These are phyloP conservation scores for Bremia lactucae DNA, from an alignment of 352 stramenopile species.

Conservation along the genomic window DNA sequence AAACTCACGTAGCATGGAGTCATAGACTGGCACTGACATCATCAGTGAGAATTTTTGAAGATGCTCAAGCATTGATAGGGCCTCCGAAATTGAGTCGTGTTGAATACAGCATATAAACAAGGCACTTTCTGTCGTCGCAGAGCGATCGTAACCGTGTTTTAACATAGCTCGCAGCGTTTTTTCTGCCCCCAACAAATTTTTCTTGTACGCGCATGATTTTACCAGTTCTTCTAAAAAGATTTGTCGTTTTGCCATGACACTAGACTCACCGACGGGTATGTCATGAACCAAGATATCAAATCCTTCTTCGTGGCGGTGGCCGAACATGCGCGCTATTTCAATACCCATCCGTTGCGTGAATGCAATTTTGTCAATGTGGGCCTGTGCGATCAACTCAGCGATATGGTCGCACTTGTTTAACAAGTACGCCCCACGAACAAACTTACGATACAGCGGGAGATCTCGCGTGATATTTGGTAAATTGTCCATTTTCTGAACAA, in stretches of 20 bases:
- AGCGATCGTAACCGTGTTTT: conserved; percentile 31
- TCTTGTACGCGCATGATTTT: conserved; percentile 60
- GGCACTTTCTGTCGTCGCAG: conserved; percentile 43
- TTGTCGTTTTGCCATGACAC: conserved; percentile 24
- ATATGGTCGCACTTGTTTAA: conserved; percentile 55
- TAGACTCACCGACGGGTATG: conserved; percentile 15
- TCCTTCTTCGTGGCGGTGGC: conserved; percentile 35
- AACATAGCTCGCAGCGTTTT: conserved; percentile 38
- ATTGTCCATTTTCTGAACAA: conserved; percentile 35
- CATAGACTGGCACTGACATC: conserved; percentile 50
- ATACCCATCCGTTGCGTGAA: conserved; percentile 59
- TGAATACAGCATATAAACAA: conserved; percentile 61
- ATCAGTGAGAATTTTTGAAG: conserved; percentile 38
- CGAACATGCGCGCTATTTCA: conserved; percentile 56
- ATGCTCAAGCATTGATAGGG: conserved; percentile 26
- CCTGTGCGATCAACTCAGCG: conserved; percentile 33
- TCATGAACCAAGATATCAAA: conserved; percentile 40
- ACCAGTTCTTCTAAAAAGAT: conserved; percentile 52
- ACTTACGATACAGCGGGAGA: conserved; percentile 56
- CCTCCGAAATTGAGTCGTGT: conserved; percentile 23
- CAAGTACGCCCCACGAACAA: conserved; percentile 53
- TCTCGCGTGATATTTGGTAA: conserved; percentile 31
- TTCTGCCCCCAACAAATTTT: conserved; percentile 38
- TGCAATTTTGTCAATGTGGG: conserved; percentile 32
- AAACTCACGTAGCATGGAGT: conserved; percentile 61